Evolutionary conservation across 352 stramenopile genomes (phyloP).

Genomic region (Phytophthora chlamydospora): DNA sequence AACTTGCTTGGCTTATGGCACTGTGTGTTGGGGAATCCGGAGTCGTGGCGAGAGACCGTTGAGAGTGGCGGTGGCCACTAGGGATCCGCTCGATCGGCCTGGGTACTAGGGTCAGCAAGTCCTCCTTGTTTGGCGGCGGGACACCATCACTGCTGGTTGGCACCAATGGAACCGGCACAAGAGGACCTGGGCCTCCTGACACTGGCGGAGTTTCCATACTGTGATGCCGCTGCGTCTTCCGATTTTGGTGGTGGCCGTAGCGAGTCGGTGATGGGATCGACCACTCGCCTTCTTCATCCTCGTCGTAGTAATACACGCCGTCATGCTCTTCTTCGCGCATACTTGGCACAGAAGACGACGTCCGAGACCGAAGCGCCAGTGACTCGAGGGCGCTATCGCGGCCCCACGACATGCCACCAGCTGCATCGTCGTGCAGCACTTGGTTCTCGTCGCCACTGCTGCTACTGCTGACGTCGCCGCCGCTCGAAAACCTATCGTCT

Average conservation of each 20-base stretch:
- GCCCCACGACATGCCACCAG: conserved; percentile 8
- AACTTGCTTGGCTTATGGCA: conserved; percentile 24
- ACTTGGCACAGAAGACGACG: conserved; percentile 26
- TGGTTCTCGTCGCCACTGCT: conserved; percentile 30
- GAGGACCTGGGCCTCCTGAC: conserved; percentile 22
- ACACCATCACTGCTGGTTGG: conserved; percentile 31
- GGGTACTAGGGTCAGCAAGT: neutral
- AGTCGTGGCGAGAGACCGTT: conserved; percentile 17
- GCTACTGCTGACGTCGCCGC: conserved; percentile 29
- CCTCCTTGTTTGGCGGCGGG: conserved; percentile 12
- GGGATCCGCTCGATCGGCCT: conserved; percentile 24
- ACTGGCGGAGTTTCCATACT: conserved; percentile 18
- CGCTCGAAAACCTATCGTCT: conserved; percentile 37
- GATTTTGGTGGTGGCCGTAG: conserved; percentile 10
- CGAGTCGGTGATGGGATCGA: conserved; percentile 28
- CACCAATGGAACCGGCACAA: conserved; percentile 27
- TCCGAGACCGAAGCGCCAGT: conserved; percentile 12
- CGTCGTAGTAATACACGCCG: conserved; percentile 9
- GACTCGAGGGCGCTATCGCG: conserved; percentile 12
- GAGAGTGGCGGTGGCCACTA: conserved; percentile 20
- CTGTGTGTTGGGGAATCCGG: conserved; percentile 28
- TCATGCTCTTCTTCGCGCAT: conserved; percentile 14
- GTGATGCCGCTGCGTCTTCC: conserved; percentile 20
- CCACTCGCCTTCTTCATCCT: conserved; percentile 24
- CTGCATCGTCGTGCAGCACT: conserved; percentile 18